Evolutionary conservation across 192 early-diverging fungal species (phyloP).

Genomic region (Backusella psychrophila): DNA sequence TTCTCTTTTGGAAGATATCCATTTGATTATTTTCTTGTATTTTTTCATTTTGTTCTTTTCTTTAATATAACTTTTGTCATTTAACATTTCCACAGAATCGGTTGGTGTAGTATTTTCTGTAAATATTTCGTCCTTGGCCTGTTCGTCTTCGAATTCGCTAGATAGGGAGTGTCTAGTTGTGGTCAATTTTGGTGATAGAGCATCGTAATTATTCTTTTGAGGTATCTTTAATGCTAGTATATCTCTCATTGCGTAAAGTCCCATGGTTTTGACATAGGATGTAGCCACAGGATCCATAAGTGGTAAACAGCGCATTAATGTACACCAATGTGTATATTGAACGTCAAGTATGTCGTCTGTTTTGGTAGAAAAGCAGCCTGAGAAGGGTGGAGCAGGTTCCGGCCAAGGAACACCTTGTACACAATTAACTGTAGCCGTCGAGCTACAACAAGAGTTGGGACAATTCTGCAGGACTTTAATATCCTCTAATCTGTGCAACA

Average conservation of each 20-base stretch:
- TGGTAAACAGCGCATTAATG: conserved; percentile 19
- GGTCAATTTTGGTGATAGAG: neutral
- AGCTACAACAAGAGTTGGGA: neutral
- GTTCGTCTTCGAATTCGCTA: neutral
- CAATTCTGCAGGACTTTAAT: neutral
- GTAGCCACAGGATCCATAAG: conserved; percentile 9
- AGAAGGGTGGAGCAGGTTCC: neutral
- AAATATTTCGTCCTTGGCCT: neutral
- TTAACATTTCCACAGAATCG: neutral
- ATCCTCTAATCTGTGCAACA: conserved; percentile 3
- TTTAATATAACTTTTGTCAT: neutral
- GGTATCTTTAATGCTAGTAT: neutral
- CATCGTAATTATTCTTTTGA: neutral
- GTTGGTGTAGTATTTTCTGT: neutral
- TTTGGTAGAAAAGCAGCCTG: neutral
- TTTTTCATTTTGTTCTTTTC: neutral
- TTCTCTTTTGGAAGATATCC: neutral
- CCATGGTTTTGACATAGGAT: conserved; percentile 6
- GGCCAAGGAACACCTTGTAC: conserved; percentile 13
- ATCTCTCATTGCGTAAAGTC: conserved; percentile 15
- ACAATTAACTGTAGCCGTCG: neutral
- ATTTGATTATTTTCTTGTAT: neutral
- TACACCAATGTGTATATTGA: conserved; percentile 22
- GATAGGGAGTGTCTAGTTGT: neutral
- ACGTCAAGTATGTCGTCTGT: neutral